Percentiles rank a stretch among this genome's conserved stretches.
Conservation (phyloP, 2,329 filamentous ascomycete genomes). For the Talaromyces amestolkiae region DNA sequence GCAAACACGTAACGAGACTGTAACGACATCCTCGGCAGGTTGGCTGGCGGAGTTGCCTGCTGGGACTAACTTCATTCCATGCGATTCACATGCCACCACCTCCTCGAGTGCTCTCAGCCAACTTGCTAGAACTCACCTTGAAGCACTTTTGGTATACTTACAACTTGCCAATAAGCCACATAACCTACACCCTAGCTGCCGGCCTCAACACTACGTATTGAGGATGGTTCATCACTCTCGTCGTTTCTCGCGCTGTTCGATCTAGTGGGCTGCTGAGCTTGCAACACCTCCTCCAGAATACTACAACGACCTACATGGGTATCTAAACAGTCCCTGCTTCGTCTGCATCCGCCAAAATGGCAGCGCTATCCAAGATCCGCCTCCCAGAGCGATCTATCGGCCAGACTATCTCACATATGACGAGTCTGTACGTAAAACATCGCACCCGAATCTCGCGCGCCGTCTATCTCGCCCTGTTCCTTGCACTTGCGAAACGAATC, state of each 20-base stretch:
- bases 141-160: not conserved
- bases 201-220: not conserved
- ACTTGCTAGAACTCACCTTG: not conserved
- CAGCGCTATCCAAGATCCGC: conserved; percentile 69
- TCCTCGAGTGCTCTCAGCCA: not conserved
- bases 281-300: not conserved
- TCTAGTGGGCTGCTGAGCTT: not conserved
- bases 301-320: not conserved
- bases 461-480: conserved; percentile 77
- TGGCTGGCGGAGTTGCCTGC: not conserved
- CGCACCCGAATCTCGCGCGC: conserved; percentile 78
- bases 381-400: conserved; percentile 64
- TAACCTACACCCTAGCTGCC: not conserved
- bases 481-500: conserved; percentile 80
- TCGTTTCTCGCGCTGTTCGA: not conserved
- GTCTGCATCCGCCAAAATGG: conserved; percentile 53
- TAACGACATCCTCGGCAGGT: conserved; percentile 17
- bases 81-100: conserved; percentile 9
- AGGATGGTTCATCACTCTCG: not conserved
- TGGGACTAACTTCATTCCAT: not conserved
- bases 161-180: not conserved
- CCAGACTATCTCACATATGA: conserved; percentile 64
- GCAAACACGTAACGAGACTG: not conserved
- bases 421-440: conserved; percentile 71
- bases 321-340: not conserved